Conservation (phyloP, 352 stramenopile species). For the Phytophthora hybrid region DNA sequence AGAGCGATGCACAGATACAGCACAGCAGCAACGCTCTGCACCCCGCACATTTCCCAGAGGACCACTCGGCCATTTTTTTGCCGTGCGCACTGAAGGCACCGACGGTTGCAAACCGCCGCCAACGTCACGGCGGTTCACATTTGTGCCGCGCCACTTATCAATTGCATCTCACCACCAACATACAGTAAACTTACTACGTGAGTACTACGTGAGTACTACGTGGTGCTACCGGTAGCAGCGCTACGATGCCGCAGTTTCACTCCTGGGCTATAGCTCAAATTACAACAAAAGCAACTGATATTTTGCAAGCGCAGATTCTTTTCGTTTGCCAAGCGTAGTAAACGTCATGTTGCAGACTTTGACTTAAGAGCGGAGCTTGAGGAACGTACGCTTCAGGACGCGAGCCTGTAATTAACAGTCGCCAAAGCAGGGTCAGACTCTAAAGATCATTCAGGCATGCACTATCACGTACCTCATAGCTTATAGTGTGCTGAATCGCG, state of each 20-base stretch:
- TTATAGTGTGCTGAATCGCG: conserved; percentile 87
- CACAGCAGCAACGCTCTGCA: conserved; percentile 12
- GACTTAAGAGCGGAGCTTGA: conserved; percentile 86
- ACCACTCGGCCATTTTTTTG: conserved; percentile 24
- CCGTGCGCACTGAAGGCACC: conserved; percentile 1
- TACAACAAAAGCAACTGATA: too few species aligned
- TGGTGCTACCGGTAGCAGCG: too few species aligned
- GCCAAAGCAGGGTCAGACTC: background rate
- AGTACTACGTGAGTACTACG: too few species aligned
- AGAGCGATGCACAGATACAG: conserved; percentile 16
- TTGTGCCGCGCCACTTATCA: conserved; percentile 1
- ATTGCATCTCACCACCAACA: background rate
- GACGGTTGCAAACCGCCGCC: conserved; percentile 34
- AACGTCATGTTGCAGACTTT: too few species aligned
- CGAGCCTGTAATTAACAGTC: conserved; percentile 58
- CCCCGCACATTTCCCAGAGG: conserved; percentile 25
- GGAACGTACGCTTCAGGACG: conserved; percentile 95
- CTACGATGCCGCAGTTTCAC: background rate
- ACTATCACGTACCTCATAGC: conserved; percentile 79
- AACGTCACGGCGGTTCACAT: conserved; percentile 9
- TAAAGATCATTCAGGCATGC: background rate
- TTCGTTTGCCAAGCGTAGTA: too few species aligned
- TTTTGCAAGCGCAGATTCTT: too few species aligned
- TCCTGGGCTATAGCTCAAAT: too few species aligned
- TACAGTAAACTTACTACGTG: too few species aligned